These are phyloP conservation scores for Clonostachys byssicola DNA, from an alignment of 2,329 filamentous ascomycete genomes.

Conservation along the genomic window DNA sequence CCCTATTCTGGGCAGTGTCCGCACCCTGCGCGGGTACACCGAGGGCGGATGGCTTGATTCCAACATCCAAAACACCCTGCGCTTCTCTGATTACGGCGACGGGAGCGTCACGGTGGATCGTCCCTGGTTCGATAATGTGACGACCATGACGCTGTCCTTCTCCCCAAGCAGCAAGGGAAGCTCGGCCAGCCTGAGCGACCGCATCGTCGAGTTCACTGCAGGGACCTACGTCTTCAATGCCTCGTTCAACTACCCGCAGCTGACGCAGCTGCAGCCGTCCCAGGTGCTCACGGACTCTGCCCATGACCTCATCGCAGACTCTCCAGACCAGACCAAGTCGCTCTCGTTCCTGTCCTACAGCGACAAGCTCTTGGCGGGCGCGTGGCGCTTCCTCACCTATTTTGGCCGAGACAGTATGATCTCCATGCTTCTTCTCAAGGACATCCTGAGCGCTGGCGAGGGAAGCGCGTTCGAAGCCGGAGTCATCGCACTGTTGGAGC, in stretches of 20 bases:
- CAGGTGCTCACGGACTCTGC: constrained; percentile 45
- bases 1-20: constrained; percentile 56
- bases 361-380: constrained; percentile 58
- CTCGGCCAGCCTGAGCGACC: constrained; percentile 30
- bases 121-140: constrained; percentile 59
- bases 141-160: constrained; percentile 48
- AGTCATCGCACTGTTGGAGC: constrained; percentile 55
- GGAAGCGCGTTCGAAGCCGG: constrained; percentile 56
- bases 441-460: constrained; percentile 50
- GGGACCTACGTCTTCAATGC: constrained; percentile 56
- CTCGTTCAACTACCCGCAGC: constrained; percentile 58
- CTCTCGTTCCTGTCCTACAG: constrained; percentile 61
- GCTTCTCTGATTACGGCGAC: constrained; percentile 27
- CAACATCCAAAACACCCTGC: constrained; percentile 49
- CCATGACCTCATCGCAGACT: constrained; percentile 35
- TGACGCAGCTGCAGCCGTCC: constrained; percentile 43
- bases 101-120: constrained; percentile 44
- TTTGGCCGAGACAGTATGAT: constrained; percentile 66
- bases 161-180: constrained; percentile 21
- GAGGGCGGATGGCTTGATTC: constrained; percentile 51
- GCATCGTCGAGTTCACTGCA: constrained; percentile 38
- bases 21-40: constrained; percentile 58
- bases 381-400: constrained; percentile 64
- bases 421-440: constrained; percentile 50
- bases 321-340: constrained; percentile 42